Base-by-base conservation (phyloP, 768 basidiomycete species). In the Multifurca ochricompacta region DNA sequence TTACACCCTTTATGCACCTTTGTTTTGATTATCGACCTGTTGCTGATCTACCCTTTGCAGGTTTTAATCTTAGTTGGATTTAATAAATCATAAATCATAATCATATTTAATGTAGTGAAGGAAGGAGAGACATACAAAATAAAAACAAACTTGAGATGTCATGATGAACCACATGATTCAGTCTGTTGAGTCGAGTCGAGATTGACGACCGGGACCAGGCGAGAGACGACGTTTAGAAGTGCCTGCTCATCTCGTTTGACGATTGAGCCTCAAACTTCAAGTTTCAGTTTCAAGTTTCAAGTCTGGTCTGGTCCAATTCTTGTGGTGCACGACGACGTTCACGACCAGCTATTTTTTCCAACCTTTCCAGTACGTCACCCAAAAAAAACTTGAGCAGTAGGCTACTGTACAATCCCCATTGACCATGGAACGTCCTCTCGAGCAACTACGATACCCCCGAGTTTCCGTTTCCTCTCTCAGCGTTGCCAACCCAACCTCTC, bases 401-500 rank as follows among this genome's bases (percentile, higher is more conserved):
- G n/a, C n/a, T n/a, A n/a, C n/a, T n/a, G n/a, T n/a, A 6, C 25
- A 9, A 16, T 21, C 35, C 7, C 11, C 3, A n/a, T 13, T 10
- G 19, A 23, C 43, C n/a, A 59, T 59, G 58, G 58, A 59, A 23
- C 48, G 44, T 21, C 44, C 54, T 28, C 44, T 51, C 6, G 44
- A 57, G 42, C 48, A 51, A 41, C 36, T 56, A 8, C 54, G 44
- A 50, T 47, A 59, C n/a, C 54, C 59, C 11, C 55, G 56, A 25
- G 42, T 40, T 32, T 51, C 59, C 31, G 56, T 52, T 4, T 47
- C 56, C 35, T 60, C 59, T 4, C 40, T 58, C 46, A 37, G 56
- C 45, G 46, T 61, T 41, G 44, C 56, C 48, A 32, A 35, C 16
- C 64, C 68, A 14, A 54, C 64, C n/a, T 65, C 66, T 50, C 68